These are phyloP conservation scores for Craterostigma plantagineum DNA, from an alignment of 257 asterid species.

Conservation along the genomic window DNA sequence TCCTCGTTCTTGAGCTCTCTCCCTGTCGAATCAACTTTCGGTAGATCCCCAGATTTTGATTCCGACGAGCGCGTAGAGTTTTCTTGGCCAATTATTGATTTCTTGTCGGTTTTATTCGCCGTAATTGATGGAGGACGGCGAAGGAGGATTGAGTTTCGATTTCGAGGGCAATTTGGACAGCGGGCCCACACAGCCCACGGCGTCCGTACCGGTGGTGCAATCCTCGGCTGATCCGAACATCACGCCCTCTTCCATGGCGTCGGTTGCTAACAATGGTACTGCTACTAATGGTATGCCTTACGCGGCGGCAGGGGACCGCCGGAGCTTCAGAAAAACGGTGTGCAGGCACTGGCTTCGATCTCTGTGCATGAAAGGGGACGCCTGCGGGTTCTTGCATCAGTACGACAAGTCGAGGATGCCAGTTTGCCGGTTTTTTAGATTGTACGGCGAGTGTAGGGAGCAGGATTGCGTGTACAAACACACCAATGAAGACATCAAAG, in stretches of 20 bases:
- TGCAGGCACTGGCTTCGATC: conserved; percentile 88
- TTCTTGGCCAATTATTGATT: too few species aligned
- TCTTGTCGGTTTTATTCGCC: too few species aligned
- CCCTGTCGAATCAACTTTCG: too few species aligned
- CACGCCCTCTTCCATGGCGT: conserved; percentile 10
- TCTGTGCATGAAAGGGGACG: conserved; percentile 82
- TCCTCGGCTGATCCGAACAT: conserved; percentile 20
- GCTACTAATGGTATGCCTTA: conserved; percentile 16
- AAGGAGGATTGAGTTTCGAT: conserved; percentile 81
- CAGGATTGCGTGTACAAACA: conserved; percentile 93
- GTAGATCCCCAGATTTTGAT: too few species aligned
- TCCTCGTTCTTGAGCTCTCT: too few species aligned
- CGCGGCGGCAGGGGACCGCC: conserved; percentile 25
- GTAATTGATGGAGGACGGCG: conserved; percentile 66
- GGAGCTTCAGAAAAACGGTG: conserved; percentile 83
- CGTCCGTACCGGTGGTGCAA: conserved; percentile 57
- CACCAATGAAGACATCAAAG: conserved; percentile 87
- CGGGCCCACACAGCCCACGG: conserved; percentile 63
- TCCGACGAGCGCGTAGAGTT: too few species aligned
- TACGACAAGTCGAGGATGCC: conserved; percentile 87
- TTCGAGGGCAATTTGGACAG: conserved; percentile 77
- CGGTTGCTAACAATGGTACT: conserved; percentile 13
- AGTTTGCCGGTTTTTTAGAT: conserved; percentile 63
- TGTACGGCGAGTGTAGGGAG: conserved; percentile 82
- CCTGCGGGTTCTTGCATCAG: conserved; percentile 87